Evolutionary conservation across 2,329 filamentous ascomycete species (phyloP).

Genomic region (Clarireedia paspali): DNA sequence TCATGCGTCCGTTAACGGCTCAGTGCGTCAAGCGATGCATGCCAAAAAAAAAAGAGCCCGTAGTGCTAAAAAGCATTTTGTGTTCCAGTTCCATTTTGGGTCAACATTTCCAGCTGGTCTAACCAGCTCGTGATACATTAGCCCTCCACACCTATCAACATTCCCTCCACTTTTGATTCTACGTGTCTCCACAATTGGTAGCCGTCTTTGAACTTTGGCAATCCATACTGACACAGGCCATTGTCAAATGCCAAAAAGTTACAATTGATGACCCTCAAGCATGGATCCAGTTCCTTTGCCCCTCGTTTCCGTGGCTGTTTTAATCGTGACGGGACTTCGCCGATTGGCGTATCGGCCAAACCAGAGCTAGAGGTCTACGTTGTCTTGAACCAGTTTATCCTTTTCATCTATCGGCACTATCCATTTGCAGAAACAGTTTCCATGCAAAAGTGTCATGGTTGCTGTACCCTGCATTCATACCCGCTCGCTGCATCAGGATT

Average conservation of each 20-base stretch:
- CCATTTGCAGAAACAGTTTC: conserved; percentile 38
- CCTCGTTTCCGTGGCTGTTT: conserved; percentile 16
- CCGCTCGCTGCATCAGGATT: conserved; percentile 12
- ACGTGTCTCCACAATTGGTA: conserved; percentile 25
- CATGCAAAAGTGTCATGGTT: conserved; percentile 26
- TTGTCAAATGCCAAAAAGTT: conserved; percentile 15
- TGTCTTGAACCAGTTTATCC: conserved; percentile 10
- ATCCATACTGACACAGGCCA: conserved; percentile 15
- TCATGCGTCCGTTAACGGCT: conserved; percentile 25
- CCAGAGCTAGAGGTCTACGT: conserved; percentile 13
- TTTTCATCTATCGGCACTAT: conserved; percentile 19
- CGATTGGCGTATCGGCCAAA: conserved; percentile 17
- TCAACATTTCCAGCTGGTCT: conserved; percentile 24
- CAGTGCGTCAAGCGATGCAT: conserved; percentile 16
- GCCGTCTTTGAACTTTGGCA: conserved; percentile 17
- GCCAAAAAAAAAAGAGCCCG: conserved; percentile 8
- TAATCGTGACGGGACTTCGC: conserved; percentile 11
- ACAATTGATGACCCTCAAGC: conserved; percentile 12
- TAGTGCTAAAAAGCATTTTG: conserved; percentile 16
- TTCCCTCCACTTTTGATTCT: conserved; percentile 27
- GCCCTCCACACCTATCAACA: conserved; percentile 27
- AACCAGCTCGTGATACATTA: conserved; percentile 21
- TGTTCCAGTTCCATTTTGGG: conserved; percentile 24
- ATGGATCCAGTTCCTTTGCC: conserved; percentile 9
- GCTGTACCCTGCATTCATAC: conserved; percentile 14